Evolutionary conservation across 768 basidiomycete species (phyloP), one percentile per base, ranked within the genome.

Genomic region (Lactarius psammicola): DNA sequence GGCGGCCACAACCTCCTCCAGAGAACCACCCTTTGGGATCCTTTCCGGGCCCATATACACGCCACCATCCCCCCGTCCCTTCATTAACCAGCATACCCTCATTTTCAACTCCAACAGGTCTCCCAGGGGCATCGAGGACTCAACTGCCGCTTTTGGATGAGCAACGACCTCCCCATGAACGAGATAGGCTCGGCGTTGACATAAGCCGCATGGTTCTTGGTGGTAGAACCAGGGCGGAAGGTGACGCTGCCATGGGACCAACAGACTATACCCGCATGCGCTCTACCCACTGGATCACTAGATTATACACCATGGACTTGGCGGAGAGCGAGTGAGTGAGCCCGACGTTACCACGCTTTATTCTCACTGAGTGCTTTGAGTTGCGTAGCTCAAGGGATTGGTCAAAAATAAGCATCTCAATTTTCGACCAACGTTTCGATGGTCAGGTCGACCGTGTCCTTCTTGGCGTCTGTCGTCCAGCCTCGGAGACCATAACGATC

Each of bases 281-380:
- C 60, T 83, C 88, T 1, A 80, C 85, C 0, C 89, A 85, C 71
- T 93, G 91, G 90, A 84, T 88, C 75, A 85, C 92, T 69, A 80
- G 76, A 59, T 68, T 93, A 18, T 74, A 80, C 60, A 78, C 81
- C 17, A 80, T 82, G 60, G 77, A 82, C n/a, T 77, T 86, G 20
- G 69, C 79, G 0, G 73, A 76, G 56, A 71, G 71, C 53, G 82
- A 84, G 91, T 92, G 72, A 77, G 75, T 59, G 11, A 28, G 7
- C 31, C 30, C 64, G 42, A 66, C 17, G 33, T 0, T 57, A 51
- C 31, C 36, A 56, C 23, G 20, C 31, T 54, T 46, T 69, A 59
- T 65, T 17, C 31, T 44, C 55, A 6, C 17, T 30, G 1, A 51
- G 28, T 26, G 38, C n/a, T n/a, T n/a, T 2, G 4, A 5, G 46